phyloP scores from a whole-genome alignment of 495 filamentous ascomycete genomes.

The Penicillium angulare region DNA sequence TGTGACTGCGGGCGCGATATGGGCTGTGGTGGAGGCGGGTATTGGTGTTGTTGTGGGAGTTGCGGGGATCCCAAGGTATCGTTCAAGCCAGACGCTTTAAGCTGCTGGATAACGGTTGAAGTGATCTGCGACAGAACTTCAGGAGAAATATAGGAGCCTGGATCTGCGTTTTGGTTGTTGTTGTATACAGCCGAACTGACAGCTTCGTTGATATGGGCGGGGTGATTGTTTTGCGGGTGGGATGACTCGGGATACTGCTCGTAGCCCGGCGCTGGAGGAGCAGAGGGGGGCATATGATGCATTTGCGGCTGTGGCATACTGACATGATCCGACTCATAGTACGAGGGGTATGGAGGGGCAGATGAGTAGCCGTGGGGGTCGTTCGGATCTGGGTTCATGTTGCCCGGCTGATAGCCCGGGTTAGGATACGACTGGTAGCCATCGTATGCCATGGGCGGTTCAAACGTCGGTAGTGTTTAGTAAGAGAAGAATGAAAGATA shows the following conservation, averaged over 20 bases:
- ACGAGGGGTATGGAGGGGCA: conserved; percentile 36
- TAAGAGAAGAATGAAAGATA: background rate
- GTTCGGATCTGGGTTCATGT: conserved; percentile 25
- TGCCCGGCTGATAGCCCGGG: conserved; percentile 25
- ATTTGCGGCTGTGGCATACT: conserved; percentile 43
- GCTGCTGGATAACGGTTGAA: conserved; percentile 52
- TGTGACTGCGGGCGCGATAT: conserved; percentile 16
- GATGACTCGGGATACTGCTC: conserved; percentile 15
- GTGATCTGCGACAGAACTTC: conserved; percentile 53
- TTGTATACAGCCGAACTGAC: conserved; percentile 43
- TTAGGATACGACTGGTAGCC: conserved; percentile 27
- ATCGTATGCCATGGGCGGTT: conserved; percentile 50
- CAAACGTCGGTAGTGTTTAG: no score
- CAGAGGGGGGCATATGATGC: conserved; percentile 27
- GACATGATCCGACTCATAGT: conserved; percentile 33
- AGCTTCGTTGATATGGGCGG: conserved; percentile 45
- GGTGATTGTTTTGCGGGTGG: conserved; percentile 3
- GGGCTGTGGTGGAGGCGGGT: conserved; percentile 22
- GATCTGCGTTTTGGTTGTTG: conserved; percentile 31
- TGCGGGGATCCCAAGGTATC: conserved; percentile 21
- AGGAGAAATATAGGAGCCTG: conserved; percentile 41
- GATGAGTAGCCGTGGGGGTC: conserved; percentile 21
- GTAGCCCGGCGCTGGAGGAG: conserved; percentile 20
- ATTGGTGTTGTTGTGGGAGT: background rate
- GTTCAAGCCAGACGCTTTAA: conserved; percentile 45